Evolutionary conservation across 305 asterid genomes (phyloP).

Genomic region (Fraxinus velutina): DNA sequence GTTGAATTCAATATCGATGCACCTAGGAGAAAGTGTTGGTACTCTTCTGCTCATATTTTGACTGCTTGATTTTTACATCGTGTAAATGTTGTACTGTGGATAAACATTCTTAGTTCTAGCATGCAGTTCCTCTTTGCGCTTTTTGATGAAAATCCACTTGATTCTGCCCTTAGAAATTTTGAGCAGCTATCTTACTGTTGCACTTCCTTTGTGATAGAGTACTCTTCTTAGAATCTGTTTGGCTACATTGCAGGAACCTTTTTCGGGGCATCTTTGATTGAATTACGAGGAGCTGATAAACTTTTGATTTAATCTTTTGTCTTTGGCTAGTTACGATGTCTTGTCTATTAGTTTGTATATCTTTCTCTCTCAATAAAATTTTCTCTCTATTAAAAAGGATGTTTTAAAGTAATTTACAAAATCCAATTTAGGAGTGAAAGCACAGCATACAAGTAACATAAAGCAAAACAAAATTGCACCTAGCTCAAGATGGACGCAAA

Average conservation of each 20-base stretch:
- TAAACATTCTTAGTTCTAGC: not conserved
- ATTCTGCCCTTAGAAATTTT: not conserved
- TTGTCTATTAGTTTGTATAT: not conserved
- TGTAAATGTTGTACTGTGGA: not conserved
- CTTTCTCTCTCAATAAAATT: not conserved
- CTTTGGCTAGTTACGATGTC: not conserved
- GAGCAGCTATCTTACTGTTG: not conserved
- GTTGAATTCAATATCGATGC: slow-evolving; percentile 79
- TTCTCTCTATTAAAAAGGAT: not conserved
- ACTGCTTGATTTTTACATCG: not conserved
- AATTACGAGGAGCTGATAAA: not conserved
- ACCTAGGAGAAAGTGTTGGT: slow-evolving; percentile 90
- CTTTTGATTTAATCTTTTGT: not conserved
- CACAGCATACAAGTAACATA: not conserved
- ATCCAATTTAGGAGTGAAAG: not conserved
- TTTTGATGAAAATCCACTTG: not conserved
- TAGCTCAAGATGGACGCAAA: not conserved
- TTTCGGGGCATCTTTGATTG: not conserved
- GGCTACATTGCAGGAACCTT: not conserved
- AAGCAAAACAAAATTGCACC: not conserved
- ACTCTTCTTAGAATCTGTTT: not conserved
- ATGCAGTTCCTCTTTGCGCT: not conserved
- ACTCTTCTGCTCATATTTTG: slow-evolving; percentile 23
- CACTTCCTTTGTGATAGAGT: not conserved
- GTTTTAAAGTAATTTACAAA: not conserved